Percentiles rank a stretch among this genome's conserved stretches.
phyloP scores from a whole-genome alignment of 768 basidiomycete species.

The Lentinula sp. region DNA sequence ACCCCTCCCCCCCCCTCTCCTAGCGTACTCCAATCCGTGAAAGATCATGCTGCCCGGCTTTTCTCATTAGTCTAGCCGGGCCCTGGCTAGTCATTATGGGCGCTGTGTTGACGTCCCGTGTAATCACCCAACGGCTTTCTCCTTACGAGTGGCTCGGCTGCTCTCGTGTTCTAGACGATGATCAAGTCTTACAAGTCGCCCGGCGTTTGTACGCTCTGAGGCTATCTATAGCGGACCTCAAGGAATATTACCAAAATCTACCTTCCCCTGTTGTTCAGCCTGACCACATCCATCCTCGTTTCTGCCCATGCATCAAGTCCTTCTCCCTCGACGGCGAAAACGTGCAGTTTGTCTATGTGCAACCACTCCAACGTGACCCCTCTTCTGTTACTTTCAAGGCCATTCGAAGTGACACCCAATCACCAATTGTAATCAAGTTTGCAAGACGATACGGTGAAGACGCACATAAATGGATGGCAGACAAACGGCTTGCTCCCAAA shows the following conservation, averaged over 20 bases:
- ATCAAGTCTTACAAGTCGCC: constrained; percentile 13
- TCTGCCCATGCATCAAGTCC: constrained; percentile 16
- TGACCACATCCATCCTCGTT: constrained; percentile 12
- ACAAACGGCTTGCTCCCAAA: constrained; percentile 13
- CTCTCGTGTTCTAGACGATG: constrained; percentile 13
- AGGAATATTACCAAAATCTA: constrained; percentile 16
- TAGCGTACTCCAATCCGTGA: constrained; percentile 11
- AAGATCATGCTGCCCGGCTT: constrained; percentile 22
- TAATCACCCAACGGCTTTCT: constrained; percentile 27
- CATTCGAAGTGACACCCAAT: background rate
- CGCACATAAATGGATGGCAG: constrained; percentile 19
- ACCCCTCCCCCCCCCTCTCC: background rate
- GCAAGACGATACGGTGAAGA: constrained; percentile 18
- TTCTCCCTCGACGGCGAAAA: background rate
- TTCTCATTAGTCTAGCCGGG: constrained; percentile 24
- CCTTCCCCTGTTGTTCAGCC: background rate
- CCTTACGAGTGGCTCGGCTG: constrained; percentile 24
- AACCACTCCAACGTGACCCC: constrained; percentile 10
- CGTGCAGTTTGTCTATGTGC: constrained; percentile 16
- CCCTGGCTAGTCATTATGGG: constrained; percentile 27
- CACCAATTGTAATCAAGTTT: constrained; percentile 26
- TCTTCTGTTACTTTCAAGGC: constrained; percentile 19
- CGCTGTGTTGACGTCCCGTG: constrained; percentile 17
- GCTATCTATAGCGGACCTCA: constrained; percentile 9
- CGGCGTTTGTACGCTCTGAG: constrained; percentile 19